These are phyloP conservation scores for Suhomyces pyralidae DNA, from an alignment of 805 yeast species.

Conservation along the genomic window DNA sequence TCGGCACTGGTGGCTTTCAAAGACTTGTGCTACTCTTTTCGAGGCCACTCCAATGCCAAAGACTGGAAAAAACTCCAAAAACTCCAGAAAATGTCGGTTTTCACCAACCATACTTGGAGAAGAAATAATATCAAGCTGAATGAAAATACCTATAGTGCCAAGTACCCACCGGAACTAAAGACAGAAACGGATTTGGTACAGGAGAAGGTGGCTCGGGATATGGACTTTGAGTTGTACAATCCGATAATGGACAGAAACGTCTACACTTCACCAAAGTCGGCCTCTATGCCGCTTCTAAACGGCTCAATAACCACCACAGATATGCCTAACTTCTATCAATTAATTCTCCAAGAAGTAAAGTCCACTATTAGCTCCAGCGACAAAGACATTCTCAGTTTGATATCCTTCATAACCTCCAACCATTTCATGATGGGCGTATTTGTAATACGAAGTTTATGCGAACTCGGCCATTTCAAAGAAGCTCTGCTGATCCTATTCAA, in stretches of 20 bases:
- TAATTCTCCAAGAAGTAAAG: constrained; percentile 15
- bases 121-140: constrained; percentile 20
- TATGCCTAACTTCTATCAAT: constrained; percentile 27
- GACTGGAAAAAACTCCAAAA: constrained; percentile 8
- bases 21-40: constrained; percentile 14
- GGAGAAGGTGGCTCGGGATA: neutral
- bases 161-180: constrained; percentile 4
- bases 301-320: constrained; percentile 28
- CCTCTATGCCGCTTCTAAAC: constrained; percentile 23
- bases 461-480: constrained; percentile 20
- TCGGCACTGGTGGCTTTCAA: constrained; percentile 23
- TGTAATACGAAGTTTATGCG: constrained; percentile 26
- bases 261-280: constrained; percentile 18
- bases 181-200: constrained; percentile 8
- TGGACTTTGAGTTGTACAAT: constrained; percentile 12
- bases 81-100: constrained; percentile 11
- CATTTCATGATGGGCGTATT: constrained; percentile 28
- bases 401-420: constrained; percentile 16
- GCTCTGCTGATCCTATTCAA: constrained; percentile 25
- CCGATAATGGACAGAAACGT: constrained; percentile 28
- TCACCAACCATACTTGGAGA: constrained; percentile 21
- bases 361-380: constrained; percentile 5
- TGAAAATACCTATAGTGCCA: neutral
- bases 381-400: constrained; percentile 16
- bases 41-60: constrained; percentile 19